Evolutionary conservation across 192 early-diverging fungal genomes (phyloP).

Genomic region (Backusella morwellensis): DNA sequence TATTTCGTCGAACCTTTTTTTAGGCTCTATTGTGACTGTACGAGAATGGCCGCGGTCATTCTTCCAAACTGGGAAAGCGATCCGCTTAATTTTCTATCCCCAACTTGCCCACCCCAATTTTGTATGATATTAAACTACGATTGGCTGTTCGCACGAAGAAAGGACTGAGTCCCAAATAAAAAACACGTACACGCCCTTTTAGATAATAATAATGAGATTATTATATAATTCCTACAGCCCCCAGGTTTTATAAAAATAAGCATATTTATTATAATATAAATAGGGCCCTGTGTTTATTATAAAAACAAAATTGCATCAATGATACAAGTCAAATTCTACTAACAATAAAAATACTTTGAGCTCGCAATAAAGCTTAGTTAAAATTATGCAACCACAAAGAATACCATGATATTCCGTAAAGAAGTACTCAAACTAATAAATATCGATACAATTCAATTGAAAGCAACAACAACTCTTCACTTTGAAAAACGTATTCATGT

Average conservation of each 20-base stretch:
- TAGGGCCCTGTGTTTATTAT: not conserved
- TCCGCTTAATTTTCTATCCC: constrained; percentile 17
- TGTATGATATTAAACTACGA: constrained; percentile 1
- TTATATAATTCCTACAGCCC: not conserved
- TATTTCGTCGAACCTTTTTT: constrained; percentile 1
- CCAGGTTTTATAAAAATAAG: constrained; percentile 2
- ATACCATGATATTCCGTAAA: not conserved
- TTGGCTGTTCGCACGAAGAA: not conserved
- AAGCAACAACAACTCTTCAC: not conserved
- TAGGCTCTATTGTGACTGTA: constrained; percentile 4
- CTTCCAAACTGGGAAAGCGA: constrained; percentile 22
- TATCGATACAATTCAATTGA: not conserved
- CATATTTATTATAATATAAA: not conserved
- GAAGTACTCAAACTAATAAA: not conserved
- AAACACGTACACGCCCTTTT: not conserved
- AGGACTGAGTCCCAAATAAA: not conserved
- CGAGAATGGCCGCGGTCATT: constrained; percentile 15
- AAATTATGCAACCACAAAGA: not conserved
- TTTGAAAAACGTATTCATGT: not conserved
- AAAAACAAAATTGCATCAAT: not conserved
- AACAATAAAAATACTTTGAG: not conserved
- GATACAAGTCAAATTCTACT: not conserved
- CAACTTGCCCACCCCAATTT: constrained; percentile 8
- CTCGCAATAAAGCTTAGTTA: not conserved
- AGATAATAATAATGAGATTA: not conserved